Conservation (phyloP, 2,329 filamentous ascomycete species). For the Penicillium psychrosexuale region DNA sequence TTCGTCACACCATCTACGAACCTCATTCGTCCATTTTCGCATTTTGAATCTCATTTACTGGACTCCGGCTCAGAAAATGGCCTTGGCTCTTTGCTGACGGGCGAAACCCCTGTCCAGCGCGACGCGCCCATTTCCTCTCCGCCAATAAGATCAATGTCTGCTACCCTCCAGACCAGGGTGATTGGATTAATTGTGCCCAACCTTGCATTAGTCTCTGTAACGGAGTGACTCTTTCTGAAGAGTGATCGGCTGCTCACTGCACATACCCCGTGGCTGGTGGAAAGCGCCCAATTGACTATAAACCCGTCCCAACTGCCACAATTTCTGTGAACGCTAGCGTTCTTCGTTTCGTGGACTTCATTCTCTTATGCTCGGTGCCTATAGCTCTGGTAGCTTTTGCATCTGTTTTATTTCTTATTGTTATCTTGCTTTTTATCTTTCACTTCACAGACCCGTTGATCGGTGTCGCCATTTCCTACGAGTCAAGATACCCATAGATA, state of each 20-base stretch:
- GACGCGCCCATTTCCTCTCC: slow-evolving; percentile 18
- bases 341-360: slow-evolving; percentile 25
- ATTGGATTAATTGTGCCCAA: slow-evolving; percentile 26
- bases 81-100: slow-evolving; percentile 5
- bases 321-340: slow-evolving; percentile 21
- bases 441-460: slow-evolving; percentile 29
- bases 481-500: slow-evolving; percentile 30
- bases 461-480: slow-evolving; percentile 27
- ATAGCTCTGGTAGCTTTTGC: slow-evolving; percentile 36
- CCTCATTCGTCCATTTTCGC: slow-evolving; percentile 12
- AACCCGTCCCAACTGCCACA: slow-evolving; percentile 28
- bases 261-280: slow-evolving; percentile 17
- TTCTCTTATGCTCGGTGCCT: slow-evolving; percentile 22
- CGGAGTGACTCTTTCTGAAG: slow-evolving; percentile 11
- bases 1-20: slow-evolving; percentile 22
- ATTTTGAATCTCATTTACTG: slow-evolving; percentile 3
- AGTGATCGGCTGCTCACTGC: slow-evolving; percentile 16
- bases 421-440: slow-evolving; percentile 11
- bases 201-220: slow-evolving; percentile 36
- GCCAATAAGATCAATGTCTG: slow-evolving; percentile 15
- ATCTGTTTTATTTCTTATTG: slow-evolving; percentile 23
- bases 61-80: slow-evolving; percentile 17
- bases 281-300: slow-evolving; percentile 27
- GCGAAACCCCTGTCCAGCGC: slow-evolving; percentile 13
- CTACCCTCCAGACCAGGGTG: slow-evolving; percentile 6